phyloP scores from a whole-genome alignment of 2,329 filamentous ascomycete species.

The Metarhizium robertsii region DNA sequence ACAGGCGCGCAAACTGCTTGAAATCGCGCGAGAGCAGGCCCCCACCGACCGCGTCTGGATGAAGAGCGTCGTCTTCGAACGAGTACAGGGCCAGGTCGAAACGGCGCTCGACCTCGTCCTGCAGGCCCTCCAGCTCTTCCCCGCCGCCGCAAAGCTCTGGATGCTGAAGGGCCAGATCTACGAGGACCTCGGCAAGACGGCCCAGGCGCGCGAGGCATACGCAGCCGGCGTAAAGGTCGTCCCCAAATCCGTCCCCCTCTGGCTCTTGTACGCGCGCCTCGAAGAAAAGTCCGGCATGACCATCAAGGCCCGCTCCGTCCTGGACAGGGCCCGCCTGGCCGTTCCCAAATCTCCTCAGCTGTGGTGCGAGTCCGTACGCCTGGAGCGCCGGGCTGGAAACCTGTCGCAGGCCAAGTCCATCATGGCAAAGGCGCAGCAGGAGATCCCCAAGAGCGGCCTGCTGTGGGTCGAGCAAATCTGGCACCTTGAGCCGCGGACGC shows the following conservation, averaged over 20 bases:
- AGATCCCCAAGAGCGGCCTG: slow-evolving; percentile 77
- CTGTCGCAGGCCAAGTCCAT: slow-evolving; percentile 74
- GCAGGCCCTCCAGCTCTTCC: slow-evolving; percentile 79
- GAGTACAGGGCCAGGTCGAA: slow-evolving; percentile 70
- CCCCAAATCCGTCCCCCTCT: slow-evolving; percentile 74
- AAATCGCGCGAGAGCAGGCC: slow-evolving; percentile 75
- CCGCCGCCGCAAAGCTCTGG: slow-evolving; percentile 79
- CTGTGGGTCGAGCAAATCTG: slow-evolving; percentile 94
- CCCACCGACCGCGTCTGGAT: slow-evolving; percentile 96
- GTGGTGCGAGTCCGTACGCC: slow-evolving; percentile 88
- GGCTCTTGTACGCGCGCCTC: slow-evolving; percentile 79
- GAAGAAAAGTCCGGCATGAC: slow-evolving; percentile 77
- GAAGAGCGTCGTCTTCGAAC: slow-evolving; percentile 89
- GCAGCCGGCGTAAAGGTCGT: slow-evolving; percentile 80
- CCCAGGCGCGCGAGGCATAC: slow-evolving; percentile 85
- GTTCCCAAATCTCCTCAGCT: slow-evolving; percentile 77
- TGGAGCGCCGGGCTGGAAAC: slow-evolving; percentile 84
- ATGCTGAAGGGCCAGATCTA: slow-evolving; percentile 99
- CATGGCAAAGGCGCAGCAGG: slow-evolving; percentile 89
- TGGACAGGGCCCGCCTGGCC: slow-evolving; percentile 82
- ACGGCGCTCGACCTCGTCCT: slow-evolving; percentile 80
- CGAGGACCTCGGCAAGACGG: slow-evolving; percentile 67
- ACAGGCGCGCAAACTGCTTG: slow-evolving; percentile 72
- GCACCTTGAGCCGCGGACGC: slow-evolving; percentile 83
- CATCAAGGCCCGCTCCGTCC: slow-evolving; percentile 87